These are phyloP conservation scores for Phialophora verrucosa DNA, from an alignment of 2,329 filamentous ascomycete species.

Conservation along the genomic window DNA sequence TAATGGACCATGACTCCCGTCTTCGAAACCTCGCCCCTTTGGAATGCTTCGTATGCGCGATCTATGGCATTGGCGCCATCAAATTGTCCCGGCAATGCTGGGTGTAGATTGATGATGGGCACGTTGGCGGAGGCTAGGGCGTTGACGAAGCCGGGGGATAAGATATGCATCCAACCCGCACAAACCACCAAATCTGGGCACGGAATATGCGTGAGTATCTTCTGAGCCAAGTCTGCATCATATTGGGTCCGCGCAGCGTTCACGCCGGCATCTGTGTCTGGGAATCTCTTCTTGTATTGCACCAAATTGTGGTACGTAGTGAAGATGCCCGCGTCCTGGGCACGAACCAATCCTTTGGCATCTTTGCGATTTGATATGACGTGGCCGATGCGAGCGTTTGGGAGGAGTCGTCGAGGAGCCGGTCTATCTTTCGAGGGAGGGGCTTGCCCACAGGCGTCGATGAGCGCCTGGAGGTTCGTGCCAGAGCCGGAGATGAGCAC, in stretches of 20 bases:
- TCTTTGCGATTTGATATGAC: constrained; percentile 70
- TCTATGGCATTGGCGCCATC: constrained; percentile 80
- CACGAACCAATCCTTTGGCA: constrained; percentile 69
- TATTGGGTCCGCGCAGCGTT: constrained; percentile 67
- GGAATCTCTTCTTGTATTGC: constrained; percentile 72
- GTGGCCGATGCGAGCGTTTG: constrained; percentile 62
- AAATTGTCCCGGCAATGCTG: constrained; percentile 73
- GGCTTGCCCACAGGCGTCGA: constrained; percentile 61
- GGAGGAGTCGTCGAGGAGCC: constrained; percentile 44
- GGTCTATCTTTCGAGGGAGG: constrained; percentile 33
- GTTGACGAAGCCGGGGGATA: constrained; percentile 71
- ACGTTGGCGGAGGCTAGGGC: constrained; percentile 68
- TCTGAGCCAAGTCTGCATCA: constrained; percentile 73
- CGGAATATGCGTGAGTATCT: constrained; percentile 64
- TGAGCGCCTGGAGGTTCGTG: constrained; percentile 79
- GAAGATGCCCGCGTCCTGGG: constrained; percentile 66
- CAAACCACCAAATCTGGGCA: constrained; percentile 77
- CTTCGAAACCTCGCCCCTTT: constrained; percentile 68
- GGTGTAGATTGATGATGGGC: constrained; percentile 82
- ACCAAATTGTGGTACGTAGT: constrained; percentile 83
- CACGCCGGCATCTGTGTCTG: constrained; percentile 58
- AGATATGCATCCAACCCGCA: constrained; percentile 86
- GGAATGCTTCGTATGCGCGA: constrained; percentile 75
- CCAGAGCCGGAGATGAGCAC: constrained; percentile 76
- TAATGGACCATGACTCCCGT: constrained; percentile 90